Conservation (phyloP, 805 yeast genomes). For the Ogataea trehalophila region DNA sequence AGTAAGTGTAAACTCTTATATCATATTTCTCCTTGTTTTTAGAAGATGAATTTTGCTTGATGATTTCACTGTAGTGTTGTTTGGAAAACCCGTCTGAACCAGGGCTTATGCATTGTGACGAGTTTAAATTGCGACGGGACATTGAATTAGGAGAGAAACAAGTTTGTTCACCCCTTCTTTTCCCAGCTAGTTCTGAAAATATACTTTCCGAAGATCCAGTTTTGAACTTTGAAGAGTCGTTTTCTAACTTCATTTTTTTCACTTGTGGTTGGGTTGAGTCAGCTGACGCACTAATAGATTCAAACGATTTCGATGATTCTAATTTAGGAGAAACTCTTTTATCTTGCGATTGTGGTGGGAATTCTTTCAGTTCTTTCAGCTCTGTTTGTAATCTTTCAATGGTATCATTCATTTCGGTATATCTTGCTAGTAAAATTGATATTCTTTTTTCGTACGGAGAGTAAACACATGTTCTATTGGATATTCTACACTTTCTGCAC, state of each 20-base stretch:
- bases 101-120: background rate
- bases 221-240: background rate
- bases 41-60: background rate
- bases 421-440: slow-evolving; percentile 16
- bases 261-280: background rate
- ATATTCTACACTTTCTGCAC: slow-evolving; percentile 15
- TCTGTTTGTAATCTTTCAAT: slow-evolving; percentile 14
- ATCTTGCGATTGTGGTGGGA: no score
- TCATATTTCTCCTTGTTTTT: background rate
- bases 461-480: slow-evolving; percentile 16
- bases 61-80: background rate
- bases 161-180: background rate
- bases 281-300: no score
- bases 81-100: background rate
- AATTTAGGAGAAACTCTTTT: no score
- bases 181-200: slow-evolving; percentile 12
- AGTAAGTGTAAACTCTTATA: slow-evolving; percentile 5
- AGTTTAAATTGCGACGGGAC: background rate
- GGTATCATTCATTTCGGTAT: slow-evolving; percentile 15
- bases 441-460: slow-evolving; percentile 20
- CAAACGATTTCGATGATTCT: no score
- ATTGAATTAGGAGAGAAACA: no score
- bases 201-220: slow-evolving; percentile 4
- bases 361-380: background rate
- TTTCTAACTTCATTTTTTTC: background rate